Evolutionary conservation across 768 basidiomycete species (phyloP).

Genomic region (Podaxis sp.): DNA sequence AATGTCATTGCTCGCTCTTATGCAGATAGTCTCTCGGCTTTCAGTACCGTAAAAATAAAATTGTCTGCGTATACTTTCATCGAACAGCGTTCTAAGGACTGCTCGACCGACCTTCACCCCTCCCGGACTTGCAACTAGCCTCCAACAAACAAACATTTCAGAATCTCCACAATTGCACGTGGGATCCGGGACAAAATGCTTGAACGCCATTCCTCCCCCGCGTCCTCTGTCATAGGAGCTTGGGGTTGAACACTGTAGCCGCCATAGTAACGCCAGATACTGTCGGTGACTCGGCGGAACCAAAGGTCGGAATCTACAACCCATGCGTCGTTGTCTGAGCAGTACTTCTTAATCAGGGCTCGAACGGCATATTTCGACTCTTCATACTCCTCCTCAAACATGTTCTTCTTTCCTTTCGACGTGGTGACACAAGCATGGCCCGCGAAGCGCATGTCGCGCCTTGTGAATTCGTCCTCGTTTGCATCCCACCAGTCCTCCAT

Average conservation of each 20-base stretch:
- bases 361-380: conserved; percentile 15
- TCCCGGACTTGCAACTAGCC: too few relatives aligned
- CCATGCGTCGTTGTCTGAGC: conserved; percentile 2
- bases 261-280: conserved; percentile 3
- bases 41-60: too few relatives aligned
- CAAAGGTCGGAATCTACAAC: conserved; percentile 1
- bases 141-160: too few relatives aligned
- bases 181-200: too few relatives aligned
- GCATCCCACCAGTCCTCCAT: conserved; percentile 18
- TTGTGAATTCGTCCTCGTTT: conserved; percentile 12
- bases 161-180: too few relatives aligned
- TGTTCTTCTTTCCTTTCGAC: conserved; percentile 26
- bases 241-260: neutral
- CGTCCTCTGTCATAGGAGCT: too few relatives aligned
- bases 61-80: too few relatives aligned
- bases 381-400: conserved; percentile 22
- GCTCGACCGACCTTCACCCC: too few relatives aligned
- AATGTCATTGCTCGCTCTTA: too few relatives aligned
- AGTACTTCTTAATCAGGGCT: neutral
- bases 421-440: conserved; percentile 23
- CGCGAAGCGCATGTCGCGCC: conserved; percentile 8
- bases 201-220: too few relatives aligned
- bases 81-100: too few relatives aligned
- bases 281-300: neutral
- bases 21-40: too few relatives aligned